These are phyloP conservation scores for Thalassiosira livingstoniorum DNA, from an alignment of 352 stramenopile genomes.

Conservation along the genomic window DNA sequence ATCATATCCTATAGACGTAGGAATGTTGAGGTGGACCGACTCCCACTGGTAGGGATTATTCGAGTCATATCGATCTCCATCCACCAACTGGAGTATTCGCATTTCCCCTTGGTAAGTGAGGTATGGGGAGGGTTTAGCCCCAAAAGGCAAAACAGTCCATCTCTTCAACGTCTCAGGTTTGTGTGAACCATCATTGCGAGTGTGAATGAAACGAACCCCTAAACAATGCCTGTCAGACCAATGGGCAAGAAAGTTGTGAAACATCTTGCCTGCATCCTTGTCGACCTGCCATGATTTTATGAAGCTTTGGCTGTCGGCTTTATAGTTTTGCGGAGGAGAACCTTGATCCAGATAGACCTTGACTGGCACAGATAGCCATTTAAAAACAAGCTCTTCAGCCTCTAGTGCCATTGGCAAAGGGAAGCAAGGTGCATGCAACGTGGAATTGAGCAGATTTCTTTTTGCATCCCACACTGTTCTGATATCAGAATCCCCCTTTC, in stretches of 20 bases:
- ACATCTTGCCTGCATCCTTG: slow-evolving; percentile 63
- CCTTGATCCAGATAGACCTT: slow-evolving; percentile 2
- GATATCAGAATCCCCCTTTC: slow-evolving; percentile 44
- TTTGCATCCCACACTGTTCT: slow-evolving; percentile 32
- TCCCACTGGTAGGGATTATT: slow-evolving; percentile 56
- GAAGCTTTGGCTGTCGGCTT: slow-evolving; percentile 4
- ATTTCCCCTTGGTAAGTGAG: slow-evolving; percentile 34
- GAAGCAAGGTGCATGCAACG: slow-evolving; percentile 26
- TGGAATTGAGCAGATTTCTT: slow-evolving; percentile 34
- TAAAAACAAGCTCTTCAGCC: slow-evolving; percentile 34
- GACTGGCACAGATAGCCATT: slow-evolving; percentile 36
- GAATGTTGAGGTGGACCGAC: slow-evolving; percentile 56
- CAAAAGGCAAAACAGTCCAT: slow-evolving; percentile 48
- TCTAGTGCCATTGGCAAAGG: slow-evolving; percentile 5
- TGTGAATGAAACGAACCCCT: slow-evolving; percentile 40
- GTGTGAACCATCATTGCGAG: not conserved
- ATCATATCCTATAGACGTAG: slow-evolving; percentile 39
- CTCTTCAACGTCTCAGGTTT: slow-evolving; percentile 12
- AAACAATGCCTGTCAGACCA: slow-evolving; percentile 13
- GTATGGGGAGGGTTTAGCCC: slow-evolving; percentile 54
- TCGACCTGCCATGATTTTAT: slow-evolving; percentile 42
- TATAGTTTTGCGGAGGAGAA: slow-evolving; percentile 31
- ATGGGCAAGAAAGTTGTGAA: slow-evolving; percentile 65
- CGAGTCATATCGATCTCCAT: slow-evolving; percentile 30
- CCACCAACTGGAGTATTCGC: slow-evolving; percentile 32